phyloP scores from a whole-genome alignment of 176 grass and related monocot genomes.

The Oryza nivara region DNA sequence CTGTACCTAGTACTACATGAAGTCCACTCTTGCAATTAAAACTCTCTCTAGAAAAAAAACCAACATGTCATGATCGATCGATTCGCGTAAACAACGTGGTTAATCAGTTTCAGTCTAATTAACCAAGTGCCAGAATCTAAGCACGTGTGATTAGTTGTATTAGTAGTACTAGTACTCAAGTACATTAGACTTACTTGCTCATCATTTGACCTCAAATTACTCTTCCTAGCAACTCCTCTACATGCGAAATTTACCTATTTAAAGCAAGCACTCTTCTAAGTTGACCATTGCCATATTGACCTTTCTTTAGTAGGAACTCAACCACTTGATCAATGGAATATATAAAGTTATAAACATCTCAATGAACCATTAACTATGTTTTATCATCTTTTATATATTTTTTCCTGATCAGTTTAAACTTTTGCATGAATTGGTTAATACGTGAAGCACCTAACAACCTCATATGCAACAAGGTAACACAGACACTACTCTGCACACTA shows the following conservation, averaged over 20 bases:
- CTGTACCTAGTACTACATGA: slow-evolving; percentile 8
- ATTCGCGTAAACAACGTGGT: neutral
- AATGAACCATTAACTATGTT: too few species aligned
- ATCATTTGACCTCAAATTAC: neutral
- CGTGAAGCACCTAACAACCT: neutral
- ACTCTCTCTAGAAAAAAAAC: neutral
- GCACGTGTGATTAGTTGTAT: neutral
- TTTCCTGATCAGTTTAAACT: neutral
- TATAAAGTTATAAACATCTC: neutral
- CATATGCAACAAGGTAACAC: neutral
- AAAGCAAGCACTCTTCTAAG: neutral
- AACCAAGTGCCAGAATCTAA: slow-evolving; percentile 7
- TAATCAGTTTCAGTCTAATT: slow-evolving; percentile 1
- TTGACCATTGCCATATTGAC: neutral
- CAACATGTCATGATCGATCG: slow-evolving; percentile 1
- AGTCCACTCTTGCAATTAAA: slow-evolving; percentile 39
- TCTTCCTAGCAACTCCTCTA: neutral
- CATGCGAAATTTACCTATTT: neutral
- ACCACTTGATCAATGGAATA: neutral
- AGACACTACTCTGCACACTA: neutral
- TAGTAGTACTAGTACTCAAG: neutral
- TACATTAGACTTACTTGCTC: neutral
- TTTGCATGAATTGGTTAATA: neutral
- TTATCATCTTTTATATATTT: neutral
- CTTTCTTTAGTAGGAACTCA: neutral